phyloP scores from a whole-genome alignment of 106 monocot species.

The Agapanthus africanus region DNA sequence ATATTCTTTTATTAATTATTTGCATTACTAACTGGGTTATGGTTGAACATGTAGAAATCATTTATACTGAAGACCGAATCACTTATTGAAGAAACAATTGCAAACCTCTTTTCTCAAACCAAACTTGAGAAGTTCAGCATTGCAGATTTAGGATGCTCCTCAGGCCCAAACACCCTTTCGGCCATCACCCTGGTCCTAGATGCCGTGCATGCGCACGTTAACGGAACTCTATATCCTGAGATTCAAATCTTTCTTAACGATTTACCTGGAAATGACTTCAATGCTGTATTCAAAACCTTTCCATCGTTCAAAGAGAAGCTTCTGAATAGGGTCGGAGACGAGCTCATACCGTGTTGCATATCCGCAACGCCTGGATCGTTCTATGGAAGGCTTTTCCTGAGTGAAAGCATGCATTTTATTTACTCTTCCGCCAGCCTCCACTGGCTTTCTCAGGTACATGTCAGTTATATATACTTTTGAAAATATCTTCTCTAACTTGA shows the following conservation, averaged over 20 bases:
- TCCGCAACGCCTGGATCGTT: slow-evolving; percentile 35
- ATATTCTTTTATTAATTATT: too few relatives aligned
- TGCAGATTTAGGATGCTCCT: slow-evolving; percentile 25
- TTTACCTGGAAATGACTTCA: slow-evolving; percentile 40
- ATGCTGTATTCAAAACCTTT: slow-evolving; percentile 11
- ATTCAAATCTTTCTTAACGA: slow-evolving; percentile 33
- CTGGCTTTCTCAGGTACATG: slow-evolving; percentile 50
- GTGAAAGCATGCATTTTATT: slow-evolving; percentile 36
- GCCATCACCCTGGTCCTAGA: slow-evolving; percentile 12
- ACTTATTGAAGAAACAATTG: not conserved
- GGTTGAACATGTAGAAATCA: slow-evolving; percentile 4
- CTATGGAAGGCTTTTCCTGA: slow-evolving; percentile 32
- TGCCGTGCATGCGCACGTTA: not conserved
- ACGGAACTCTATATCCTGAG: not conserved
- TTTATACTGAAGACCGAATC: not conserved
- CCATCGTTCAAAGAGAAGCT: not conserved
- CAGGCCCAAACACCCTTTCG: slow-evolving; percentile 10
- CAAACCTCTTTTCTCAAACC: not conserved
- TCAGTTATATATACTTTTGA: too few relatives aligned
- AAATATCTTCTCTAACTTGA: too few relatives aligned
- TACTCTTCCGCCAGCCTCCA: slow-evolving; percentile 36
- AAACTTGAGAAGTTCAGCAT: not conserved
- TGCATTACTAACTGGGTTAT: too few relatives aligned
- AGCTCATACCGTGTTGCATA: slow-evolving; percentile 1
- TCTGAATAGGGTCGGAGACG: not conserved